Conservation (phyloP, 2,329 filamentous ascomycete species). For the Clonostachys rosea region DNA sequence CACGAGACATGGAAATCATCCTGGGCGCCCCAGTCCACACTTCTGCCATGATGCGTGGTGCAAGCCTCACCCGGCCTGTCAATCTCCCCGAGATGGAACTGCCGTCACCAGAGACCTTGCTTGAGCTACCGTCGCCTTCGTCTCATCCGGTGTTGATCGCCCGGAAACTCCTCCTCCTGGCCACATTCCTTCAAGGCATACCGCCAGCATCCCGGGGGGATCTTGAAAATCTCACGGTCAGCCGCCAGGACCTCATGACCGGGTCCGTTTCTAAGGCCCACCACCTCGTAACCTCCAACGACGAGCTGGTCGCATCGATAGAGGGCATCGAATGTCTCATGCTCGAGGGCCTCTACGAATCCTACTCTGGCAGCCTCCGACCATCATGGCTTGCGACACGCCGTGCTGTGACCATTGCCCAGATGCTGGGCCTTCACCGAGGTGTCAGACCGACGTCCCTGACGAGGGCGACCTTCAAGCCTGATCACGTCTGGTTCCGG, state of each 20-base stretch:
- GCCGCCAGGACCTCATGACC: neutral
- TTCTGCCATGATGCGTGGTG: too few species aligned
- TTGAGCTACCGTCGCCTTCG: conserved; percentile 22
- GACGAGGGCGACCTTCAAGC: conserved; percentile 12
- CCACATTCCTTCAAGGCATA: conserved; percentile 39
- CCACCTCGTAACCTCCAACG: conserved; percentile 40
- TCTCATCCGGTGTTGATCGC: conserved; percentile 44
- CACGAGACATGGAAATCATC: too few species aligned
- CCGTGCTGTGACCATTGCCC: conserved; percentile 42
- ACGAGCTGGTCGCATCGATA: conserved; percentile 43
- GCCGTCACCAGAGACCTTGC: too few species aligned
- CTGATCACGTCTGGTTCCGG: conserved; percentile 38
- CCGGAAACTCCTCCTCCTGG: conserved; percentile 38
- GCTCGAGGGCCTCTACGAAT: conserved; percentile 41
- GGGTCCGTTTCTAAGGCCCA: conserved; percentile 21
- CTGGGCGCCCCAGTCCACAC: too few species aligned
- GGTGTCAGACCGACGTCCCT: conserved; percentile 24
- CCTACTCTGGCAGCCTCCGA: conserved; percentile 47
- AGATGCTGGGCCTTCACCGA: conserved; percentile 44
- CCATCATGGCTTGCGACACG: conserved; percentile 48
- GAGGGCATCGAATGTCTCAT: conserved; percentile 49
- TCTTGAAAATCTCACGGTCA: conserved; percentile 8
- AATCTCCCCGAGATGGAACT: too few species aligned
- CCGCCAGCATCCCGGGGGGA: conserved; percentile 18
- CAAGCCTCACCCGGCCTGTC: too few species aligned